phyloP scores from a whole-genome alignment of 768 basidiomycete species.

The Glaciozyma martinii region DNA sequence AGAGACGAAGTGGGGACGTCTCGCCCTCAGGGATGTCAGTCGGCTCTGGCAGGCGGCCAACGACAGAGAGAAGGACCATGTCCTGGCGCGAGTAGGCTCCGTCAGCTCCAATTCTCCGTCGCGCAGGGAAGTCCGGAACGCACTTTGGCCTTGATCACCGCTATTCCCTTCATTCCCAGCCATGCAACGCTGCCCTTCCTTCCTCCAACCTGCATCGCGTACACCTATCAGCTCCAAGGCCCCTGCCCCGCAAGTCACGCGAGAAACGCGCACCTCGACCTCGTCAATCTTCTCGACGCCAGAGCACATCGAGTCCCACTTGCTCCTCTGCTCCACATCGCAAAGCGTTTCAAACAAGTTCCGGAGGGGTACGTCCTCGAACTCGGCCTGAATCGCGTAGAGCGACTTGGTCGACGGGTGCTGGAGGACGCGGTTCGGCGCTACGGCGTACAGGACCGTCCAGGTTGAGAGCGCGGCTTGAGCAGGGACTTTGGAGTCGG shows the following conservation, averaged over 20 bases:
- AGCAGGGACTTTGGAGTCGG: too few relatives aligned
- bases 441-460: too few relatives aligned
- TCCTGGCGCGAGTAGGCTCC: slow-evolving; percentile 2
- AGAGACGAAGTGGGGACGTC: not conserved
- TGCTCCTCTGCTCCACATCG: slow-evolving; percentile 8
- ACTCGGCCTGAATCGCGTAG: slow-evolving; percentile 26
- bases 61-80: slow-evolving; percentile 33
- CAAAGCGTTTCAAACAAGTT: slow-evolving; percentile 27
- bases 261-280: slow-evolving; percentile 16
- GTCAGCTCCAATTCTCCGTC: not conserved
- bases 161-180: slow-evolving; percentile 33
- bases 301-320: slow-evolving; percentile 31
- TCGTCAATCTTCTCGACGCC: slow-evolving; percentile 22
- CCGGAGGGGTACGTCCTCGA: slow-evolving; percentile 24
- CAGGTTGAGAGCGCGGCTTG: too few relatives aligned
- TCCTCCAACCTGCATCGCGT: not conserved
- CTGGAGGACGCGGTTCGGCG: too few relatives aligned
- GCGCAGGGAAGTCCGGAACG: not conserved
- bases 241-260: too few relatives aligned
- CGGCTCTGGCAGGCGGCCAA: slow-evolving; percentile 14
- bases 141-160: slow-evolving; percentile 29
- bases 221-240: not conserved
- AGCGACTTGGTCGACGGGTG: slow-evolving; percentile 29
- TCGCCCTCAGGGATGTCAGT: not conserved
- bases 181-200: slow-evolving; percentile 22